Percentiles rank a stretch among this genome's conserved stretches.
Conservation (phyloP, 345 rosid species). For the Populus pruinosa region DNA sequence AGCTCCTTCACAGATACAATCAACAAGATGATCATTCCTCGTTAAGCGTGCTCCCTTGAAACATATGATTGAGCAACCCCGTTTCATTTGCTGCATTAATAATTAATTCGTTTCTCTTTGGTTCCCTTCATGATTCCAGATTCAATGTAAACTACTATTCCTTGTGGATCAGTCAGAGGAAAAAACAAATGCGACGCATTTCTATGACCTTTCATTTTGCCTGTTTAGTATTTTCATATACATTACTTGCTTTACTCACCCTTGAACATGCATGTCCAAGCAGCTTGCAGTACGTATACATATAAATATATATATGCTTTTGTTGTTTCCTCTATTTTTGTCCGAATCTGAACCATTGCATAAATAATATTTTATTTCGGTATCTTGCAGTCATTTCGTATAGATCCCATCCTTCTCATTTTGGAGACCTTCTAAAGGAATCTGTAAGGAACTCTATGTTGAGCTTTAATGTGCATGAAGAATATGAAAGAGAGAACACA, state of each 20-base stretch:
- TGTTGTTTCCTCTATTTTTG: constrained; percentile 5
- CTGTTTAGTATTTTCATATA: background rate
- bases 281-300: background rate
- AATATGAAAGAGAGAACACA: background rate
- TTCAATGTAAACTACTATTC: background rate
- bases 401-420: background rate
- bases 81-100: too few relatives aligned
- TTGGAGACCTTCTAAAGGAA: constrained; percentile 11
- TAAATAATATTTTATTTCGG: background rate
- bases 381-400: background rate
- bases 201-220: background rate
- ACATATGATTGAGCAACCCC: too few relatives aligned
- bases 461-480: constrained; percentile 14
- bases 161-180: background rate
- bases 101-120: background rate
- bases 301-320: background rate
- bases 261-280: background rate
- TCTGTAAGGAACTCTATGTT: background rate
- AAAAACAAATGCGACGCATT: background rate
- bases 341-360: background rate
- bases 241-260: background rate
- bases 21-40: too few relatives aligned
- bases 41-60: too few relatives aligned
- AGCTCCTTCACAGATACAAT: too few relatives aligned
- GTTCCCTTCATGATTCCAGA: background rate